Evolutionary conservation across 2,329 filamentous ascomycete genomes (phyloP).

Genomic region (Cercospora beticola): DNA sequence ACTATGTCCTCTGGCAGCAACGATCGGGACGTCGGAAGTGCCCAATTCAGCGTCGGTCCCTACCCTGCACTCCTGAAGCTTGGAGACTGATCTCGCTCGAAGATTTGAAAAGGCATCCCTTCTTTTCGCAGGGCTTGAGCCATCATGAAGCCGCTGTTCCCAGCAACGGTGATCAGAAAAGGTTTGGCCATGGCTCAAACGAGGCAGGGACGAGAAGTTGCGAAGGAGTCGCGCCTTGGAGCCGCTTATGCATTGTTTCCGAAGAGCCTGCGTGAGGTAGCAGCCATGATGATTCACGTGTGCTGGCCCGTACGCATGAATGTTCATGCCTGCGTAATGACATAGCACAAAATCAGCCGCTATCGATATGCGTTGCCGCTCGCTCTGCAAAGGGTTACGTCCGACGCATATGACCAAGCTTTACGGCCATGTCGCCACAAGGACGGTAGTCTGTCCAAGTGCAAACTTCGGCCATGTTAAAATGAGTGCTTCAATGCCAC

Average conservation of each 20-base stretch:
- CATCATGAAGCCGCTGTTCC: constrained; percentile 23
- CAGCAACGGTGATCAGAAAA: constrained; percentile 27
- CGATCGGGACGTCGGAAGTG: constrained; percentile 52
- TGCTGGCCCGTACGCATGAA: neutral
- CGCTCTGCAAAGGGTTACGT: neutral
- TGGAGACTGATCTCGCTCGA: constrained; percentile 25
- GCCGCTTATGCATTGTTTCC: neutral
- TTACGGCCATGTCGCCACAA: neutral
- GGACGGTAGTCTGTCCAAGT: neutral
- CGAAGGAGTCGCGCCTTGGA: neutral
- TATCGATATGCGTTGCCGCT: neutral
- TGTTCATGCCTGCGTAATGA: constrained; percentile 6
- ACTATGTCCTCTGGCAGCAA: constrained; percentile 53
- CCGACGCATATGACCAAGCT: neutral
- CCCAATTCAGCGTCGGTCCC: constrained; percentile 66
- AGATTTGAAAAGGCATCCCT: constrained; percentile 21
- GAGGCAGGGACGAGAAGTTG: neutral
- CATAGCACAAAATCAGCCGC: neutral
- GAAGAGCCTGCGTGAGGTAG: neutral
- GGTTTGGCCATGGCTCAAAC: neutral
- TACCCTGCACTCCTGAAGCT: constrained; percentile 40
- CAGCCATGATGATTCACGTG: neutral
- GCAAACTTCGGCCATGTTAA: neutral
- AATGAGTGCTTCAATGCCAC: neutral
- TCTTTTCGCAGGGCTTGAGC: constrained; percentile 26